These are phyloP conservation scores for Dictyostelium discoideum DNA, from an alignment of 78 protist genomes.

Conservation along the genomic window dicty_2.7 NC_007090.3:2048501-2049000, in stretches of 20 bases:
- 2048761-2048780: slow-evolving; percentile 83
- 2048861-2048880: neutral
- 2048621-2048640: slow-evolving; percentile 95
- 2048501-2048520: neutral
- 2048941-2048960: neutral
- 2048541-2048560: no score
- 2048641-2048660: slow-evolving; percentile 97
- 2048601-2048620: slow-evolving; percentile 81
- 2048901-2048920: neutral
- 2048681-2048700: slow-evolving; percentile 87
- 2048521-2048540: no score
- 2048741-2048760: slow-evolving; percentile 91
- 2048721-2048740: slow-evolving; percentile 97
- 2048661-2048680: slow-evolving; percentile 85
- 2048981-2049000: neutral
- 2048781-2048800: slow-evolving; percentile 92
- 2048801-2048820: slow-evolving; percentile 98
- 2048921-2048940: neutral
- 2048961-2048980: no score
- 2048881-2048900: neutral
- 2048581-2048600: slow-evolving; percentile 79
- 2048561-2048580: slow-evolving; percentile 69
- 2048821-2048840: slow-evolving; percentile 97
- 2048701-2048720: slow-evolving; percentile 96
- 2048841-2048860: slow-evolving; percentile 94